Conservation (phyloP, 2,329 filamentous ascomycete genomes). For the Xylaria arbuscula region DNA sequence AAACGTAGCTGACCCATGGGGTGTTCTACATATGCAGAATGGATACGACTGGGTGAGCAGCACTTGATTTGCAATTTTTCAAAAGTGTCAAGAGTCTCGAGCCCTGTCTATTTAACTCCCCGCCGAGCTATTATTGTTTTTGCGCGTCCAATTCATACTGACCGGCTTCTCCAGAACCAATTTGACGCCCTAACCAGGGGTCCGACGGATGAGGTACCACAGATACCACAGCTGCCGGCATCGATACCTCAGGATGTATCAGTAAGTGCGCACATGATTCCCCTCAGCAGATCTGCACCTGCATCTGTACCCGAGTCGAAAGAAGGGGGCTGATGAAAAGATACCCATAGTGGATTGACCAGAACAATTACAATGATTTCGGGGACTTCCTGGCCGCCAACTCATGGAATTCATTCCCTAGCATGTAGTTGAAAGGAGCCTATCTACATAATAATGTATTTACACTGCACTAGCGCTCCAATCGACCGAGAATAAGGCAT, state of each 20-base stretch:
- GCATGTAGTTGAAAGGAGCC: conserved; percentile 23
- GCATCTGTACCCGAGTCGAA: not conserved
- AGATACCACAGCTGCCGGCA: conserved; percentile 33
- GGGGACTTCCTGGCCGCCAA: conserved; percentile 39
- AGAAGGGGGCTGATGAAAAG: conserved; percentile 17
- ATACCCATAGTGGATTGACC: conserved; percentile 38
- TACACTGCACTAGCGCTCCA: too few relatives aligned
- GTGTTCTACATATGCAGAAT: conserved; percentile 38
- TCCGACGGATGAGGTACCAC: conserved; percentile 37
- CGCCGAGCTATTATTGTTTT: not conserved
- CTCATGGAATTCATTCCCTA: conserved; percentile 41
- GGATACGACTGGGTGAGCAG: conserved; percentile 48
- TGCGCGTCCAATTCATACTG: conserved; percentile 11
- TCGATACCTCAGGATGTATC: conserved; percentile 27
- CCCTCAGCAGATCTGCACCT: not conserved
- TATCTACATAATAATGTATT: not conserved
- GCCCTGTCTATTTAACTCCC: not conserved
- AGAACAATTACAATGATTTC: conserved; percentile 41
- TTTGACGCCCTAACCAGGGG: conserved; percentile 45
- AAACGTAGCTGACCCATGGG: conserved; percentile 42
- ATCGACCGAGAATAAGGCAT: not conserved
- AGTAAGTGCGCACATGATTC: conserved; percentile 18
- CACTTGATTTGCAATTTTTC: not conserved
- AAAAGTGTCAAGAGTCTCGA: not conserved
- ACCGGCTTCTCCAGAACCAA: conserved; percentile 40